Evolutionary conservation across 768 basidiomycete species (phyloP).

Genomic region (Calocybe cyanea): DNA sequence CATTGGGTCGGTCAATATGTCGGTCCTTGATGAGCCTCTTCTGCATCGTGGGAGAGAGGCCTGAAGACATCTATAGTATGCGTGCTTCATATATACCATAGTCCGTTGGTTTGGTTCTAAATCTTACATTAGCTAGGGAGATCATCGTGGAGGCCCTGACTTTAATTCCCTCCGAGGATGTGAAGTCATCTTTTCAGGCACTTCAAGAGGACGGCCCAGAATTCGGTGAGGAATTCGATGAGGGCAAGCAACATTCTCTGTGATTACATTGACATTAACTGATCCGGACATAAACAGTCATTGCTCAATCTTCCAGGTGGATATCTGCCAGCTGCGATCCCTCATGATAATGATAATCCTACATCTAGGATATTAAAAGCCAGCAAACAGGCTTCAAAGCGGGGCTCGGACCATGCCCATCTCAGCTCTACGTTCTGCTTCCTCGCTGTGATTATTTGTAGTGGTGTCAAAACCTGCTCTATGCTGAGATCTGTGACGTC

Average conservation of each 20-base stretch:
- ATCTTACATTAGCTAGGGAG: conserved; percentile 24
- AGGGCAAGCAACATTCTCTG: conserved; percentile 22
- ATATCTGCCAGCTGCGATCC: background rate
- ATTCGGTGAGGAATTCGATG: conserved; percentile 27
- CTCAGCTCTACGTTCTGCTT: conserved; percentile 27
- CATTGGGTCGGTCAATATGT: conserved; percentile 18
- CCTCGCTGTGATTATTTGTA: conserved; percentile 31
- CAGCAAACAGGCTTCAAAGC: no score
- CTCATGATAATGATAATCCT: no score
- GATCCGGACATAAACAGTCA: conserved; percentile 1
- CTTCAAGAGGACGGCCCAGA: conserved; percentile 20
- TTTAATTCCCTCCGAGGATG: conserved; percentile 14
- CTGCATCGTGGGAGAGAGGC: conserved; percentile 18
- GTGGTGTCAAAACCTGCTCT: conserved; percentile 13
- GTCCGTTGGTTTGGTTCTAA: no score
- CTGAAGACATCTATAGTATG: conserved; percentile 20
- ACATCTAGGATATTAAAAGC: no score
- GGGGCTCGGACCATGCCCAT: background rate
- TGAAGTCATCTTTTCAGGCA: conserved; percentile 16
- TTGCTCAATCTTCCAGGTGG: conserved; percentile 10
- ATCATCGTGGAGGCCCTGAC: conserved; percentile 29
- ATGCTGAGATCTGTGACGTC: conserved; percentile 5
- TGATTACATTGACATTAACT: no score
- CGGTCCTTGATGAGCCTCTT: conserved; percentile 27
- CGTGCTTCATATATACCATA: conserved; percentile 1